Percentiles rank a stretch among this genome's conserved stretches.
phyloP scores from a whole-genome alignment of 345 rosid species.

The Rhodamnia rubescens region DNA sequence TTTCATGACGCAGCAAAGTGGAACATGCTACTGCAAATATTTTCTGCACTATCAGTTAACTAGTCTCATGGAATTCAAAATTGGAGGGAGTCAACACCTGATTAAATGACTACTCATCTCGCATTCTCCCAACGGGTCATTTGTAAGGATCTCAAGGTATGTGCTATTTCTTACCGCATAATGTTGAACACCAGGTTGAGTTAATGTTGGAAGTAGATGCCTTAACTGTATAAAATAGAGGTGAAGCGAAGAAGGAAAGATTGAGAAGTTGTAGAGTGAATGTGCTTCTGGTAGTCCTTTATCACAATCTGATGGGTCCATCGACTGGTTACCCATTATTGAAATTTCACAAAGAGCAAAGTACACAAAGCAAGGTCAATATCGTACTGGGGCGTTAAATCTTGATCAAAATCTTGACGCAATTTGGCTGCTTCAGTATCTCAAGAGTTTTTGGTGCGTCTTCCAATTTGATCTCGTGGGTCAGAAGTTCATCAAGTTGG shows the following conservation, averaged over 20 bases:
- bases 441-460: conserved; percentile 35
- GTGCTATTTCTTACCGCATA: neutral
- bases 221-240: neutral
- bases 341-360: neutral
- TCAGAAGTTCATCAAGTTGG: conserved; percentile 38
- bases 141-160: neutral
- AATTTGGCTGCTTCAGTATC: conserved; percentile 18
- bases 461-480: conserved; percentile 33
- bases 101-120: neutral
- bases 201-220: neutral
- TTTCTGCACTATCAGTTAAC: neutral
- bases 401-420: conserved; percentile 27
- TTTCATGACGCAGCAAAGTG: neutral
- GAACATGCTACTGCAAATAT: too few species aligned
- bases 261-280: neutral
- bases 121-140: neutral
- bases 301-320: neutral
- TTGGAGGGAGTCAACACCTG: neutral
- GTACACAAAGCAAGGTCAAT: neutral
- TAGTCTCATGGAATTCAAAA: neutral
- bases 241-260: neutral
- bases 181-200: neutral
- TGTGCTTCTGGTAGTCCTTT: neutral
- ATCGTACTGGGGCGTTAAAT: neutral
- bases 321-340: neutral